Conservation (phyloP, 331 rosid species). For the Phaseolus coccineus region DNA sequence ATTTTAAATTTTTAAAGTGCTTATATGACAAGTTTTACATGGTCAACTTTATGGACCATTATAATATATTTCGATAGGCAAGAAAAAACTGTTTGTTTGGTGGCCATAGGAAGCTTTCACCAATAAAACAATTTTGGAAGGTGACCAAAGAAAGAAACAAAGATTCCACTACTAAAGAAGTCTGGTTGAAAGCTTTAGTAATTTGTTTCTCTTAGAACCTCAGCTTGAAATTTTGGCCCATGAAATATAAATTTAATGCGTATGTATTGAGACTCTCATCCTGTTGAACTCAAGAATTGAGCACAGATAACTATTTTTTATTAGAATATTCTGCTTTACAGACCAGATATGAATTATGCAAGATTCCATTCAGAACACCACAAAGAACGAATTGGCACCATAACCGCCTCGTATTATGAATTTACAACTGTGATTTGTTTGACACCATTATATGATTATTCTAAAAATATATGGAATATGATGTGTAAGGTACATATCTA, state of each 20-base stretch:
- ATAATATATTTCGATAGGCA: not conserved
- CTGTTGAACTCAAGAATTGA: not conserved
- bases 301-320: not conserved
- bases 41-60: conserved; percentile 20
- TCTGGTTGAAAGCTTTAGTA: not conserved
- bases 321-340: not conserved
- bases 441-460: not conserved
- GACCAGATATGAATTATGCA: not conserved
- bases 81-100: conserved; percentile 13
- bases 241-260: not conserved
- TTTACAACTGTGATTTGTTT: not conserved
- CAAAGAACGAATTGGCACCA: not conserved
- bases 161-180: not conserved
- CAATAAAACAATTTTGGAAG: not conserved
- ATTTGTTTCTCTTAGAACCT: not conserved
- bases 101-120: conserved; percentile 7
- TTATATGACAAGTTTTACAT: not conserved
- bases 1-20: not conserved
- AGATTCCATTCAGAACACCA: not conserved
- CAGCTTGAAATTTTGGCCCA: not conserved
- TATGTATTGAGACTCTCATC: not conserved
- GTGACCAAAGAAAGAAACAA: conserved; percentile 7
- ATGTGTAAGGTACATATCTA: not conserved
- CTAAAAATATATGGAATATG: not conserved
- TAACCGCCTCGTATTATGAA: not conserved